Evolutionary conservation across 2,329 filamentous ascomycete genomes (phyloP), one percentile per base, ranked within the genome.

Genomic region (Plectosphaerella sp.): DNA sequence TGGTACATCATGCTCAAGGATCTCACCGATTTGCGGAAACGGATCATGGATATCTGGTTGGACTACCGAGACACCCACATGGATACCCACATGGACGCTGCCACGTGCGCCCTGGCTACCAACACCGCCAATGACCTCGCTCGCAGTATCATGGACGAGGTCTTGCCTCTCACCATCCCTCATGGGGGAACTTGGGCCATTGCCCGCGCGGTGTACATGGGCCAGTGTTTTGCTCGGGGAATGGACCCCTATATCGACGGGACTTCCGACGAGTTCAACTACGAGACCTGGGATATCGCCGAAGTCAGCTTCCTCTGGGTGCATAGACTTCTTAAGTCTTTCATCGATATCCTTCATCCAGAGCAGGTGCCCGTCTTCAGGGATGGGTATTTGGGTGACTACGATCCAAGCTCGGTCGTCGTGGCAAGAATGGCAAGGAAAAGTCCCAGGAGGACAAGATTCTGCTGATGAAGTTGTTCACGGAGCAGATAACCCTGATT

Each of bases 61-160:
- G 58, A 59, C 35, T 65, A 67, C 47, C 53, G 48, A 9, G 47
- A 45, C 10, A 62, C 60, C 2, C 2, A 24, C 5, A n/a, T n/a
- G n/a, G n/a, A n/a, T n/a, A n/a, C n/a, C n/a, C n/a, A n/a, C n/a
- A n/a, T 59, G 67, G 67, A 72, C 25, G 53, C 72, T 2, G 57
- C 59, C 5, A 61, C 65, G 6, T 64, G 64, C 1, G 65, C 70
- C n/a, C 52, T 73, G 18, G 62, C 68, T 0, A 70, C 70, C 11
- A 67, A 72, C 41, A 70, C 68, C 2, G 68, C 65, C 12, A 60
- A 70, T 14, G 59, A 63, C 7, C 59, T 74, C 2, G 67, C 64
- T 2, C 60, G 63, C 3, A 57, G 60, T 25, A 52, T 71, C 48
- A 68, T 65, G 35, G 61, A 67, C 1, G 63, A 68, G 1, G 58